phyloP scores from a whole-genome alignment of 306 rosid species.

The Cucurbita ficifolia region DNA sequence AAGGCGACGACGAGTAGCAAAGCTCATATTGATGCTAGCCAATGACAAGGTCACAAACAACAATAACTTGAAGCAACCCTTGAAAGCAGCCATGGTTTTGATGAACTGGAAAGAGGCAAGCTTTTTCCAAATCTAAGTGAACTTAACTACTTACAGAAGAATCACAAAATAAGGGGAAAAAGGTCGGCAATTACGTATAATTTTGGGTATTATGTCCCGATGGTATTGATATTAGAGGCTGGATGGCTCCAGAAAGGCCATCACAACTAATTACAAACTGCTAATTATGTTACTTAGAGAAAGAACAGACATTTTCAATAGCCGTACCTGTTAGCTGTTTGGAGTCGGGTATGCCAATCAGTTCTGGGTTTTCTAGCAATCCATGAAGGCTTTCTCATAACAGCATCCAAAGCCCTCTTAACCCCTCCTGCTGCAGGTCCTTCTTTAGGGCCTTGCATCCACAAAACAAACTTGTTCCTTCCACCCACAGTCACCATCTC shows the following conservation, averaged over 20 bases:
- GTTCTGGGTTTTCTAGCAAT: not conserved
- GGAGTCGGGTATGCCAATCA: not conserved
- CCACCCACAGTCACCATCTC: conserved; percentile 53
- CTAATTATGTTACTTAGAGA: not conserved
- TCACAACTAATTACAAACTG: not conserved
- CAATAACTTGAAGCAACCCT: not conserved
- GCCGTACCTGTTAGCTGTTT: not conserved
- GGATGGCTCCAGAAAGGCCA: not conserved
- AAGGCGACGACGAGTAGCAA: conserved; percentile 14
- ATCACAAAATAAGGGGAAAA: not conserved
- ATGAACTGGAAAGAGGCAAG: not conserved
- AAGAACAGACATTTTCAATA: not conserved
- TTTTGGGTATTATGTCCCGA: not conserved
- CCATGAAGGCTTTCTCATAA: conserved; percentile 16
- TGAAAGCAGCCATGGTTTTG: conserved; percentile 7
- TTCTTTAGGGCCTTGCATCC: conserved; percentile 26
- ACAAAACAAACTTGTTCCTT: conserved; percentile 36
- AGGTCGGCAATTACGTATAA: not conserved
- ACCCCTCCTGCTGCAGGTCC: conserved; percentile 18
- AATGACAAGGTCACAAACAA: conserved; percentile 8
- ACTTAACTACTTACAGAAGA: not conserved
- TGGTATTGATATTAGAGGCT: not conserved
- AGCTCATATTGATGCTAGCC: conserved; percentile 11
- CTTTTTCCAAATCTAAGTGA: not conserved
- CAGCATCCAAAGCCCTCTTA: conserved; percentile 32